Percentiles rank a stretch among this genome's conserved stretches.
These are phyloP conservation scores for Lupinus albus DNA, from an alignment of 306 rosid genomes.

Conservation along the genomic window DNA sequence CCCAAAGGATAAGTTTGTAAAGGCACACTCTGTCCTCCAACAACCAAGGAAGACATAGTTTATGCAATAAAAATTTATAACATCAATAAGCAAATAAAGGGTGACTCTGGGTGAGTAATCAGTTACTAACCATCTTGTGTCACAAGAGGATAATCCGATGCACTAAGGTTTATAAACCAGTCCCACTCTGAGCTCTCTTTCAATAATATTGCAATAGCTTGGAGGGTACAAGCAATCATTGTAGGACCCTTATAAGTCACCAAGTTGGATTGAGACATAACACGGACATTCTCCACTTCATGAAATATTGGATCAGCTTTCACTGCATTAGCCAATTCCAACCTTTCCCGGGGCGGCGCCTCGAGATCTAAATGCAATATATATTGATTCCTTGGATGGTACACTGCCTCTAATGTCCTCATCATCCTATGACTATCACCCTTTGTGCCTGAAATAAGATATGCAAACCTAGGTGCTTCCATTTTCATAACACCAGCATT, in stretches of 20 bases:
- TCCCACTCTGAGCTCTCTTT: slow-evolving; percentile 72
- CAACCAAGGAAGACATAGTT: slow-evolving; percentile 19
- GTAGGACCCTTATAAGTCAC: slow-evolving; percentile 98
- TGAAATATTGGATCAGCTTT: slow-evolving; percentile 77
- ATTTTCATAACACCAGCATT: slow-evolving; percentile 37
- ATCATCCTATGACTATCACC: slow-evolving; percentile 95
- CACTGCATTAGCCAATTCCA: slow-evolving; percentile 82
- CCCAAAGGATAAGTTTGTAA: slow-evolving; percentile 5
- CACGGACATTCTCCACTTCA: slow-evolving; percentile 86
- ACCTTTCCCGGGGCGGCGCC: slow-evolving; percentile 96
- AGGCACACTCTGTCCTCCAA: slow-evolving; percentile 13
- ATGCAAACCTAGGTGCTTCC: slow-evolving; percentile 79
- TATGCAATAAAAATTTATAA: slow-evolving; percentile 24
- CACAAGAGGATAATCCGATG: slow-evolving; percentile 96
- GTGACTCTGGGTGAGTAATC: background rate
- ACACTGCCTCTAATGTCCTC: slow-evolving; percentile 92
- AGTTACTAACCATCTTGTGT: slow-evolving; percentile 89
- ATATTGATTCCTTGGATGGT: slow-evolving; percentile 92
- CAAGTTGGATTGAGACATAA: slow-evolving; percentile 85
- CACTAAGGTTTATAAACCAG: slow-evolving; percentile 97
- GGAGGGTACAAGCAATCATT: slow-evolving; percentile 96
- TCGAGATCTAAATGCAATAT: slow-evolving; percentile 93
- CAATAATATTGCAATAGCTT: slow-evolving; percentile 89
- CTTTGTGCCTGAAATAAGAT: slow-evolving; percentile 93
- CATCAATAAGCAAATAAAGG: slow-evolving; percentile 31